Percentiles rank a stretch among this genome's conserved stretches.
Evolutionary conservation across 1,284 basidiomycete species (phyloP).

Genomic region (Apiotrichum veenhuisii): DNA sequence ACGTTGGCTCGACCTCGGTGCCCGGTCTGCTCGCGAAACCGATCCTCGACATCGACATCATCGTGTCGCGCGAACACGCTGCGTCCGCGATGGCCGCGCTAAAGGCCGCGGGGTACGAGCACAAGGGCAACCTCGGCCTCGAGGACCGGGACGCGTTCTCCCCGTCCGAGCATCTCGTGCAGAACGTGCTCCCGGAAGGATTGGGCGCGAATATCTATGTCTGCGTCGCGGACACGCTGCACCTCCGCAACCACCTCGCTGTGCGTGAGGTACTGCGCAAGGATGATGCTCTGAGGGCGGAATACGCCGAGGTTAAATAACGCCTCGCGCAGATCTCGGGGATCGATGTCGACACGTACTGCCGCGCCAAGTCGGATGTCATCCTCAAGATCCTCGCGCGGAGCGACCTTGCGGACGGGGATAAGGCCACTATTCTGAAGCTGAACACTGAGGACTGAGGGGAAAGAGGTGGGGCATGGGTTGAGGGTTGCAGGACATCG

Average conservation of each 20-base stretch:
- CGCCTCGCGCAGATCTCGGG: not conserved
- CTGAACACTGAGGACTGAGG: no score
- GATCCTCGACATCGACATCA: constrained; percentile 28
- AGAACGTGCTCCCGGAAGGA: not conserved
- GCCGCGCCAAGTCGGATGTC: constrained; percentile 5
- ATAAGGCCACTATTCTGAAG: not conserved
- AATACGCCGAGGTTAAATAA: constrained; percentile 7
- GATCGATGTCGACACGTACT: constrained; percentile 1
- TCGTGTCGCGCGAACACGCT: constrained; percentile 13
- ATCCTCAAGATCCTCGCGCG: not conserved
- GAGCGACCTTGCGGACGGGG: not conserved
- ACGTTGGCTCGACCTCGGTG: constrained; percentile 28
- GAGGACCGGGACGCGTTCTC: constrained; percentile 4
- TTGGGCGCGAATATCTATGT: constrained; percentile 11
- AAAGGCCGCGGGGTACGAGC: not conserved
- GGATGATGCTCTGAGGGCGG: constrained; percentile 14
- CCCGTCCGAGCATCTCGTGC: not conserved
- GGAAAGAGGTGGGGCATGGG: no score
- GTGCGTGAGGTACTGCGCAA: constrained; percentile 17
- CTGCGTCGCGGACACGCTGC: not conserved
- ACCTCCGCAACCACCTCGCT: constrained; percentile 18
- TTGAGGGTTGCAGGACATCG: no score
- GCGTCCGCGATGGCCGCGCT: constrained; percentile 2
- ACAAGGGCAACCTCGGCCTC: constrained; percentile 6
- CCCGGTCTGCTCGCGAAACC: constrained; percentile 23